Base-by-base conservation (phyloP, 768 basidiomycete genomes). In the Mycena vulgaris region DNA sequence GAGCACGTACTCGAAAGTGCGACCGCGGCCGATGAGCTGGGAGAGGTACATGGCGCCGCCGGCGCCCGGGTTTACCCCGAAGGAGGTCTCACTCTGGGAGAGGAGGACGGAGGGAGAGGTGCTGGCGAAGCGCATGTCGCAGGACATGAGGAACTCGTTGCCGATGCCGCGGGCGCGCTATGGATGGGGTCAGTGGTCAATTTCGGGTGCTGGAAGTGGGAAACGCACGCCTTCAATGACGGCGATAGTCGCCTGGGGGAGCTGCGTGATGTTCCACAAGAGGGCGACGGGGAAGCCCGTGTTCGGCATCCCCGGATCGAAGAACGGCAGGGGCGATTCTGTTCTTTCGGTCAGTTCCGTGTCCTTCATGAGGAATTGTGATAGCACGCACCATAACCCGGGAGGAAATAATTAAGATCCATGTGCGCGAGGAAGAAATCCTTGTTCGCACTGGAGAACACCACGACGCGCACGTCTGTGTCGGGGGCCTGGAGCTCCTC, bases 191-290 rank as follows among this genome's bases (percentile, higher is more conserved):
- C 2, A 19, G 28, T 49, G 3, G 48, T 49, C 25, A n/a, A 21
- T 23, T 23, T n/a, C 9, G 28, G 9, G 9, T n/a, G 21, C 13
- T 19, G 14, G 30, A 17, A 1, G 47, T 25, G 33, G 27, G 14
- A 21, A 1, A 40, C 47, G 47, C 14, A 62, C 67, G 23, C 67
- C 60, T n/a, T 68, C 67, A 31, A 68, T 39, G 47, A 68, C 53
- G 17, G 67, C 67, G 30, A 68, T 68, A n/a, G 67, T 68, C 37
- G 67, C 67, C 25, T 68, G 67, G 1, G 66, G 66, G 2, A 68
- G 66, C 27, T 67, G 66, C 5, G 66, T 59, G 25, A 67, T 67
- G 48, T 68, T 68, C 67, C 67, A 68, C 25, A 61, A 45, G 33
- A 68, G 42, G 17, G 67, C 59, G 28, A 35, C 53, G 37, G 60